These are phyloP conservation scores for Primulina eburnea DNA, from an alignment of 257 asterid genomes.

Conservation along the genomic window DNA sequence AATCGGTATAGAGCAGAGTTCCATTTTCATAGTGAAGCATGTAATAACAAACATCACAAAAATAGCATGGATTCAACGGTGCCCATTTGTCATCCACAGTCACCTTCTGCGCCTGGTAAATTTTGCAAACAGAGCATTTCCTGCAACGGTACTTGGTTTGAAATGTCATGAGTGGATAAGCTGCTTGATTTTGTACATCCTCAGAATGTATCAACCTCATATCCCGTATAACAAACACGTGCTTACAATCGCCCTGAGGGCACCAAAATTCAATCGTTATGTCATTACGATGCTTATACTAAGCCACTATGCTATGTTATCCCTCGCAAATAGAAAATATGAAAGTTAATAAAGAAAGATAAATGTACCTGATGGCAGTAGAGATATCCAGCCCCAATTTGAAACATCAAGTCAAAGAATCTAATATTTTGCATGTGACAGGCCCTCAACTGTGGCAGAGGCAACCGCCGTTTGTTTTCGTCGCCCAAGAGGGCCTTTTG, in stretches of 20 bases:
- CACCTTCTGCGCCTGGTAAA: constrained; percentile 65
- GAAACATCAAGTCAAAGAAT: constrained; percentile 69
- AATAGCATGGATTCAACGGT: constrained; percentile 69
- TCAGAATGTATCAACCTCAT: constrained; percentile 78
- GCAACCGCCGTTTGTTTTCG: constrained; percentile 44
- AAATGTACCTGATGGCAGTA: constrained; percentile 80
- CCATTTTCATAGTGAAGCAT: constrained; percentile 83
- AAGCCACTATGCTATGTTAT: background rate
- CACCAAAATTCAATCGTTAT: constrained; percentile 9
- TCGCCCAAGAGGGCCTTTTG: constrained; percentile 56
- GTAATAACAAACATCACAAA: constrained; percentile 85
- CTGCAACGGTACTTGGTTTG: constrained; percentile 48
- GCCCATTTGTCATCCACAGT: constrained; percentile 94
- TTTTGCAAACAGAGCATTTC: constrained; percentile 86
- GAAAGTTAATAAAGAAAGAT: background rate
- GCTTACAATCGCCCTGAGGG: constrained; percentile 79
- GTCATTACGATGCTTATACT: background rate
- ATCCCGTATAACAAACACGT: constrained; percentile 67
- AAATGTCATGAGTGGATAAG: constrained; percentile 57
- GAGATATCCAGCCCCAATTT: constrained; percentile 85
- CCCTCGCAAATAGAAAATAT: background rate
- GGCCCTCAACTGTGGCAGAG: constrained; percentile 67
- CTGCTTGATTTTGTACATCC: constrained; percentile 75
- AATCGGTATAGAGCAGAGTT: constrained; percentile 63
- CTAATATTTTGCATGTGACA: constrained; percentile 59